A percentile compares a stretch with the other conserved stretches of the same genome.
These are phyloP conservation scores for Torulaspora gathmanii DNA, from an alignment of 805 yeast genomes.

Conservation along the genomic window DNA sequence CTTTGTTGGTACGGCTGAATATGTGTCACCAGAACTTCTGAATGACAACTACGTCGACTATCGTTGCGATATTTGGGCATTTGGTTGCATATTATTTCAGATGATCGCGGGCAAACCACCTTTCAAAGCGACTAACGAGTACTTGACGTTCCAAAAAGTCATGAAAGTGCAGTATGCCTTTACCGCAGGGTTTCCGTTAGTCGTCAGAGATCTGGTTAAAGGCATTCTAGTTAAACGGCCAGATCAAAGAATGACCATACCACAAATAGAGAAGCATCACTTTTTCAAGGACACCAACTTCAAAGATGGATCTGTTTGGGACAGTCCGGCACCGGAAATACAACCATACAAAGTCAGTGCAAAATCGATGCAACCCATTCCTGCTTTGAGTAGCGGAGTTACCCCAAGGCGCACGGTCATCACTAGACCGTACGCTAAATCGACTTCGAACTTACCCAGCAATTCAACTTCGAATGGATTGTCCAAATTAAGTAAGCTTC, in stretches of 20 bases:
- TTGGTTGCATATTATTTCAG: slow-evolving; percentile 92
- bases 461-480: not conserved
- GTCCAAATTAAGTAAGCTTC: not conserved
- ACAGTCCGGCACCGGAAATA: slow-evolving; percentile 52
- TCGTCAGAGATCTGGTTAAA: slow-evolving; percentile 67
- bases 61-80: slow-evolving; percentile 98
- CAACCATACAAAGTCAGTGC: slow-evolving; percentile 73
- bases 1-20: slow-evolving; percentile 83
- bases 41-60: slow-evolving; percentile 78
- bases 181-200: slow-evolving; percentile 77
- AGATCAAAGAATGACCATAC: slow-evolving; percentile 53
- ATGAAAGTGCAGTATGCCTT: slow-evolving; percentile 76
- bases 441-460: slow-evolving; percentile 4
- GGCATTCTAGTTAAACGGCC: slow-evolving; percentile 62
- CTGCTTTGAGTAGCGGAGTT: slow-evolving; percentile 38
- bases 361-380: slow-evolving; percentile 72
- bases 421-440: slow-evolving; percentile 5
- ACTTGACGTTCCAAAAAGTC: slow-evolving; percentile 74
- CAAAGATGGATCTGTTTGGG: slow-evolving; percentile 56
- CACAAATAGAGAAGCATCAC: slow-evolving; percentile 55
- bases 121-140: slow-evolving; percentile 78
- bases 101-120: slow-evolving; percentile 94
- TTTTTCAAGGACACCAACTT: slow-evolving; percentile 58
- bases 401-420: slow-evolving; percentile 7
- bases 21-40: slow-evolving; percentile 74